phyloP scores from a whole-genome alignment of 78 protist genomes.

The Monocercomonoides exilis region DNA sequence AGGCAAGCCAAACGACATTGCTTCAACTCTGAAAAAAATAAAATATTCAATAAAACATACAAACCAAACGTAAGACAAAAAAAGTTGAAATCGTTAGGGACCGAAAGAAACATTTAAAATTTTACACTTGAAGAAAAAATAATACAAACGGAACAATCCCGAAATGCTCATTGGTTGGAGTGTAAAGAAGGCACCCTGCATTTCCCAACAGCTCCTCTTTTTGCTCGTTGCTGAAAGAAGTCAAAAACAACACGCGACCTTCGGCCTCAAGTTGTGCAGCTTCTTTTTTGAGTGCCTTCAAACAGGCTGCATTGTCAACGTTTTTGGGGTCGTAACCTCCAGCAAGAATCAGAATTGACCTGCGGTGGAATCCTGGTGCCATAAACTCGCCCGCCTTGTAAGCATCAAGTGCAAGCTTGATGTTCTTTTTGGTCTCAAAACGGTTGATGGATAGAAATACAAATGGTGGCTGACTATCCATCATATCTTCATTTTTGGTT shows the following conservation, averaged over 20 bases:
- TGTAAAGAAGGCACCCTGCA: neutral
- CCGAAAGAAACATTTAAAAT: too few species aligned
- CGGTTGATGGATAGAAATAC: neutral
- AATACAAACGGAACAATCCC: neutral
- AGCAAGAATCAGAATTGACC: neutral
- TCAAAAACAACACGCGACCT: neutral
- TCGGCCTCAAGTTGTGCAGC: neutral
- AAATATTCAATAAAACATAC: too few species aligned
- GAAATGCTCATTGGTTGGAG: neutral
- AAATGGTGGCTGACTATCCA: neutral
- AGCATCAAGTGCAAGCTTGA: neutral
- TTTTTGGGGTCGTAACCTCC: neutral
- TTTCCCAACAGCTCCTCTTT: neutral
- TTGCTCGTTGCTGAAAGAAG: neutral
- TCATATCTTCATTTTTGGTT: too few species aligned
- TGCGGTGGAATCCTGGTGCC: neutral
- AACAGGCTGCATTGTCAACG: neutral
- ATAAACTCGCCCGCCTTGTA: neutral
- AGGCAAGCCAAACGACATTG: neutral
- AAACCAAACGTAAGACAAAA: too few species aligned
- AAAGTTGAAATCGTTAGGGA: too few species aligned
- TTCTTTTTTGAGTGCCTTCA: neutral
- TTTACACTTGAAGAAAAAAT: neutral
- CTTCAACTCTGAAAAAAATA: neutral
- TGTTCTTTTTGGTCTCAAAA: neutral